These are phyloP conservation scores for Trichoderma sp. DNA, from an alignment of 2,329 filamentous ascomycete genomes.

Conservation along the genomic window DNA sequence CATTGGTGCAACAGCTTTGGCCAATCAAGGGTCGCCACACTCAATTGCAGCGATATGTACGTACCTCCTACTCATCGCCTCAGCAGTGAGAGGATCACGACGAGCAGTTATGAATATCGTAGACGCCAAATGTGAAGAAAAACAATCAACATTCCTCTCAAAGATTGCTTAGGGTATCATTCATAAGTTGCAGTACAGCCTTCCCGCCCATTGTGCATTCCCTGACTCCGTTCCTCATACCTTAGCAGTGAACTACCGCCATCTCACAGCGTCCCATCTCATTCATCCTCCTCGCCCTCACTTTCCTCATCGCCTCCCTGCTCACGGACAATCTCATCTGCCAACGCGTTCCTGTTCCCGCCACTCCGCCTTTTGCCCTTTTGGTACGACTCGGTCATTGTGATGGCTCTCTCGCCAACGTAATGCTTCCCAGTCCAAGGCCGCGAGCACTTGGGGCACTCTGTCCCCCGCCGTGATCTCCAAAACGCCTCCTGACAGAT, in stretches of 20 bases:
- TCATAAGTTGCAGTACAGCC: background rate
- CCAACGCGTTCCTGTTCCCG: constrained; percentile 41
- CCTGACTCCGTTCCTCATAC: background rate
- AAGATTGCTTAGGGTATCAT: constrained; percentile 17
- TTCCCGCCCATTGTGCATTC: background rate
- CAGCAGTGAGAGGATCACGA: background rate
- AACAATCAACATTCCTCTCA: background rate
- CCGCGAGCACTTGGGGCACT: constrained; percentile 64
- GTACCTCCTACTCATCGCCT: background rate
- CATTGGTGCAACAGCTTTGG: constrained; percentile 22
- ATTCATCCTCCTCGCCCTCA: constrained; percentile 29
- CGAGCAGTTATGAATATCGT: too few relatives aligned
- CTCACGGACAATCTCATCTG: constrained; percentile 41
- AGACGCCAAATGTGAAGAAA: background rate
- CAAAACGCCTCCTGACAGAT: constrained; percentile 76
- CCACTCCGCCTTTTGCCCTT: constrained; percentile 45
- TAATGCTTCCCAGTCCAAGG: constrained; percentile 54
- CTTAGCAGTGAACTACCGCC: background rate
- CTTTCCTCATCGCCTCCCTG: constrained; percentile 37
- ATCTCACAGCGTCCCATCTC: background rate
- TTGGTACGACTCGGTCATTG: constrained; percentile 54
- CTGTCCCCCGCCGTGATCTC: constrained; percentile 61
- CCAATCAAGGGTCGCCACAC: constrained; percentile 6
- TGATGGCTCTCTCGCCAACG: constrained; percentile 61
- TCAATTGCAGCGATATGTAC: background rate